Evolutionary conservation across 768 basidiomycete species (phyloP).

Genomic region (Ramaria sp.): DNA sequence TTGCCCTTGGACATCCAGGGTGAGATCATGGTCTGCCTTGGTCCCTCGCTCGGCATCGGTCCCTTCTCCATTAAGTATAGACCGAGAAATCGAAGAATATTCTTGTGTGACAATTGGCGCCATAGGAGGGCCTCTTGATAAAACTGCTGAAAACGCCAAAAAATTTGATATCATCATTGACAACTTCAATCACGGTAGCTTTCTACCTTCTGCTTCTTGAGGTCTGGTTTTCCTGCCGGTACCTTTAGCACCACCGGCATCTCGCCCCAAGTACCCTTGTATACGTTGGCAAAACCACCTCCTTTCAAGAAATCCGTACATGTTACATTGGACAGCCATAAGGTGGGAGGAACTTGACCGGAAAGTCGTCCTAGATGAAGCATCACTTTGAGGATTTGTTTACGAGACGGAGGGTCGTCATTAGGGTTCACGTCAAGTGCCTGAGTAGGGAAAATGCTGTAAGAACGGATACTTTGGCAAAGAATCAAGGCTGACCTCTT

Average conservation of each 20-base stretch:
- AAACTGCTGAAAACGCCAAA: background rate
- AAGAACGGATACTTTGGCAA: too few relatives aligned
- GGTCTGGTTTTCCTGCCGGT: background rate
- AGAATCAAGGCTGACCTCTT: background rate
- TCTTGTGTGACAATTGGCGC: background rate
- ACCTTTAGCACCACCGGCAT: background rate
- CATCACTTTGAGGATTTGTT: background rate
- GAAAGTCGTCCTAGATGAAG: background rate
- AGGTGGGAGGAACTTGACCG: background rate
- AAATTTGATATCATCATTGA: background rate
- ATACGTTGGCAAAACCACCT: background rate
- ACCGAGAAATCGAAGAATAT: constrained; percentile 1
- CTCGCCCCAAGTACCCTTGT: background rate
- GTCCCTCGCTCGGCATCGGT: too few relatives aligned
- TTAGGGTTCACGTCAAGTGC: background rate
- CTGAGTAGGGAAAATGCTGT: background rate
- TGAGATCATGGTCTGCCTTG: background rate
- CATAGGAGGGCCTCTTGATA: constrained; percentile 1
- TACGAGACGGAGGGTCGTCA: background rate
- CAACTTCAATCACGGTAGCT: background rate
- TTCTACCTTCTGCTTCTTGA: background rate
- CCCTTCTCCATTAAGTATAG: too few relatives aligned
- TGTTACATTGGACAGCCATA: background rate
- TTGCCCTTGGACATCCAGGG: background rate
- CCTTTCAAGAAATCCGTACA: too few relatives aligned